Conservation (phyloP, 768 basidiomycete genomes). For the Lenzites betulinus region DNA sequence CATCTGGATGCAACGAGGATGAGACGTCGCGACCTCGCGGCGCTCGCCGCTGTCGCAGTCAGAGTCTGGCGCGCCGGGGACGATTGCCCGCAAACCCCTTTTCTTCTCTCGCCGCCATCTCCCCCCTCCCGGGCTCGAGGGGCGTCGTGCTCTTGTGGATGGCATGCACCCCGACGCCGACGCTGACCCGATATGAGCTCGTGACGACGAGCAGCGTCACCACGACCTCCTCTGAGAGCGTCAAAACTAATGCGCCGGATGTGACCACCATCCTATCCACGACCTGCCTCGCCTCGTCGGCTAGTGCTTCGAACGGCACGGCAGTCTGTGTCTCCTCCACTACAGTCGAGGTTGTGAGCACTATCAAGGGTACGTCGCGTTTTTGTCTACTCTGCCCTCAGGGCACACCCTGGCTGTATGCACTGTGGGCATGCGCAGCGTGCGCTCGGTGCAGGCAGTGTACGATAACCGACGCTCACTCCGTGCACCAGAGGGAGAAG, state of each 20-base stretch:
- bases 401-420: neutral
- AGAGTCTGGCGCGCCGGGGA: constrained; percentile 4
- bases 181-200: constrained; percentile 43
- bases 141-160: constrained; percentile 18
- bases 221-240: constrained; percentile 41
- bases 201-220: constrained; percentile 37
- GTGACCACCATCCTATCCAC: constrained; percentile 36
- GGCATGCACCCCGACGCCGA: constrained; percentile 47
- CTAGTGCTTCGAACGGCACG: constrained; percentile 23
- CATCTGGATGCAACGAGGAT: constrained; percentile 15
- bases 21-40: constrained; percentile 8
- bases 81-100: constrained; percentile 3
- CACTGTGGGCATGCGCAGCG: neutral
- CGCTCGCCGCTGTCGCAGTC: neutral
- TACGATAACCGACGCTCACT: neutral
- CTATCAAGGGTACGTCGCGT: constrained; percentile 38
- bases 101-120: constrained; percentile 6
- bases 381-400: neutral
- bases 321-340: constrained; percentile 33
- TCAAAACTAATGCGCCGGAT: constrained; percentile 34
- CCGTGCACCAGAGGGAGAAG: constrained; percentile 25
- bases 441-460: neutral
- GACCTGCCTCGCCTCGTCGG: constrained; percentile 37
- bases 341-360: constrained; percentile 32
- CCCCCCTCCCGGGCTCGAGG: neutral